Evolutionary conservation across 495 filamentous ascomycete species (phyloP).

Genomic region (Penicillium maclennaniae): DNA sequence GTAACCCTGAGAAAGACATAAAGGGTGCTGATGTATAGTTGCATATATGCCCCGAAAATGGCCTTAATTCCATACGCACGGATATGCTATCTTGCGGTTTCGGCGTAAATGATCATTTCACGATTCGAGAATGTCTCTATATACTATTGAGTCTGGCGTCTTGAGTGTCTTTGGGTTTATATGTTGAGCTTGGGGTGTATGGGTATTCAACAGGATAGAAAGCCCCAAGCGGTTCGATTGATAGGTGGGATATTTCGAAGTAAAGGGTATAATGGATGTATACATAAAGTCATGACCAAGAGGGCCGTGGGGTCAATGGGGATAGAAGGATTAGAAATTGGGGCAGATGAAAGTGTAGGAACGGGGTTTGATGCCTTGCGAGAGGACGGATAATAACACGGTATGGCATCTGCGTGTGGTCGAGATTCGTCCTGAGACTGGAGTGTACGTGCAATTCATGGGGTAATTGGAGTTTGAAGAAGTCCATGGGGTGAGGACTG

Average conservation of each 20-base stretch:
- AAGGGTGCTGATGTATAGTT: not conserved
- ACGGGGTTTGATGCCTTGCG: not conserved
- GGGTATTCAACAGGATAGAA: too few species aligned
- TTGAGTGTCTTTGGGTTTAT: too few species aligned
- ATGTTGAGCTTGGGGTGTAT: too few species aligned
- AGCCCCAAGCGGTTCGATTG: not conserved
- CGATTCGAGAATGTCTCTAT: too few species aligned
- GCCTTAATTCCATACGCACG: not conserved
- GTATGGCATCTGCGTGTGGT: not conserved
- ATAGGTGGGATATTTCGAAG: not conserved
- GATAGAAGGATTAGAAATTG: not conserved
- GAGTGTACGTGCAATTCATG: too few species aligned
- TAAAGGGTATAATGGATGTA: constrained; percentile 27
- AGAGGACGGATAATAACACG: not conserved
- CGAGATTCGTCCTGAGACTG: not conserved
- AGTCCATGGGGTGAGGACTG: too few species aligned
- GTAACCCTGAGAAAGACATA: constrained; percentile 13
- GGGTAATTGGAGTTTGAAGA: too few species aligned
- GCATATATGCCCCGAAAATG: not conserved
- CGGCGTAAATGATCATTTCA: too few species aligned
- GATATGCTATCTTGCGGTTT: too few species aligned
- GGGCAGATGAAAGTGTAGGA: not conserved
- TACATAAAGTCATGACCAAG: constrained; percentile 27
- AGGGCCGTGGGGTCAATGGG: not conserved
- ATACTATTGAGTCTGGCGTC: too few species aligned